Conservation (phyloP, 140 eudicot species). For the Oenanthe javanica region DNA sequence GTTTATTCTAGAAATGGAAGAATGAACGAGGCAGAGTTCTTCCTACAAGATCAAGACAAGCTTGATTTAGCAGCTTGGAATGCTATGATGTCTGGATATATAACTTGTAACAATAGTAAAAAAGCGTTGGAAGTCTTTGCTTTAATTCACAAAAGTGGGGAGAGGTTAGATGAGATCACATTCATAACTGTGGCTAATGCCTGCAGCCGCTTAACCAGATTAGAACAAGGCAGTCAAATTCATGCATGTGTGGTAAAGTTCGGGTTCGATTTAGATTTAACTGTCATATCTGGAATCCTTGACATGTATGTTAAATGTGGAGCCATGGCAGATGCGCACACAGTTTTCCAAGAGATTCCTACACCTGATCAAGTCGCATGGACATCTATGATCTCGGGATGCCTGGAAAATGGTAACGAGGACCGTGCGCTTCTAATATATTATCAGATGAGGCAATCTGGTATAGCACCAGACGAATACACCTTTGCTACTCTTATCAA, state of each 20-base stretch:
- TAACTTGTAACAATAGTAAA: constrained; percentile 20
- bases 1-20: constrained; percentile 26
- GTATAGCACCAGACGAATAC: constrained; percentile 32
- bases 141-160: constrained; percentile 27
- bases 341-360: constrained; percentile 25
- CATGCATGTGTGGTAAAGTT: constrained; percentile 24
- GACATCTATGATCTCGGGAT: constrained; percentile 40
- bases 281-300: constrained; percentile 27
- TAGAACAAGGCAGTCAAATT: constrained; percentile 29
- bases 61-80: constrained; percentile 36
- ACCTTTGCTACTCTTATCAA: constrained; percentile 36
- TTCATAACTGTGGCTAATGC: constrained; percentile 31
- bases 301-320: constrained; percentile 45
- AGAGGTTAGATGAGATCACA: constrained; percentile 31
- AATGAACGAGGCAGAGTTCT: constrained; percentile 23
- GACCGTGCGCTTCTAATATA: constrained; percentile 25
- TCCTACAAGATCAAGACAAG: constrained; percentile 19
- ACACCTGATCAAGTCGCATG: constrained; percentile 41
- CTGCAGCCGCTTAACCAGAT: constrained; percentile 19
- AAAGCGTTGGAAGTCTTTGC: constrained; percentile 34
- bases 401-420: constrained; percentile 36
- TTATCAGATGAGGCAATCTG: constrained; percentile 34
- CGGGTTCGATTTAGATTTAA: constrained; percentile 20
- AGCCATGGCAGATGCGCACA: constrained; percentile 26
- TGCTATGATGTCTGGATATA: constrained; percentile 32